Percentiles rank a stretch among this genome's conserved stretches.
These are phyloP conservation scores for Coffea humblotiana DNA, from an alignment of 305 asterid genomes.

Conservation along the genomic window DNA sequence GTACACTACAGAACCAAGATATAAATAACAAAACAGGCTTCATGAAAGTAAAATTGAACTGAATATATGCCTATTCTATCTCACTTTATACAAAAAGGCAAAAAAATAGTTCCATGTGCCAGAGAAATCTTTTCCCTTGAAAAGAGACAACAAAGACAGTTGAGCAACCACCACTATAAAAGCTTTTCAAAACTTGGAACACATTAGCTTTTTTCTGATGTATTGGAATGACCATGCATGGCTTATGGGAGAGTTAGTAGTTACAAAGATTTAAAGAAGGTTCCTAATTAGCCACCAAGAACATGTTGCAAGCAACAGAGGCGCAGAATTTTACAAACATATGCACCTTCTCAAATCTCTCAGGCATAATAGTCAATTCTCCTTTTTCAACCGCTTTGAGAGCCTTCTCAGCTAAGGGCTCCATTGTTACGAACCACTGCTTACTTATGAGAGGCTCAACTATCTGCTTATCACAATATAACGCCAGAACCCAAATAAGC, in stretches of 20 bases:
- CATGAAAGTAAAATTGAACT: neutral
- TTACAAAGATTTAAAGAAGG: neutral
- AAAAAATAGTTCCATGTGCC: neutral
- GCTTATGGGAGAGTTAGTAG: neutral
- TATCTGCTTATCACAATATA: conserved; percentile 51
- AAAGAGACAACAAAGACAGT: neutral
- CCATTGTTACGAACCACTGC: conserved; percentile 99
- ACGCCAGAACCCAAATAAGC: conserved; percentile 22
- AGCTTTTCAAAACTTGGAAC: neutral
- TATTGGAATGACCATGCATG: neutral
- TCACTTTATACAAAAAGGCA: neutral
- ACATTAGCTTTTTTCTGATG: neutral
- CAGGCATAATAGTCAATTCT: conserved; percentile 86
- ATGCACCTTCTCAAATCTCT: conserved; percentile 90
- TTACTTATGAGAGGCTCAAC: conserved; percentile 97
- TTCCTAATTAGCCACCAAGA: neutral
- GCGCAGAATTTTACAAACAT: conserved; percentile 9
- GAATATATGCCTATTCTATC: neutral
- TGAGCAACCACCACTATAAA: neutral
- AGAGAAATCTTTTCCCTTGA: neutral
- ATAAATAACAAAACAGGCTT: neutral
- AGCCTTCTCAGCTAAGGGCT: conserved; percentile 94
- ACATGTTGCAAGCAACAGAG: neutral
- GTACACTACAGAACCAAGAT: neutral
- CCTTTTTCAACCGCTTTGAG: conserved; percentile 83